A percentile compares a stretch with the other conserved stretches of the same genome.
Evolutionary conservation across 345 rosid species (phyloP).

Genomic region (Zanthoxylum bungeanum): DNA sequence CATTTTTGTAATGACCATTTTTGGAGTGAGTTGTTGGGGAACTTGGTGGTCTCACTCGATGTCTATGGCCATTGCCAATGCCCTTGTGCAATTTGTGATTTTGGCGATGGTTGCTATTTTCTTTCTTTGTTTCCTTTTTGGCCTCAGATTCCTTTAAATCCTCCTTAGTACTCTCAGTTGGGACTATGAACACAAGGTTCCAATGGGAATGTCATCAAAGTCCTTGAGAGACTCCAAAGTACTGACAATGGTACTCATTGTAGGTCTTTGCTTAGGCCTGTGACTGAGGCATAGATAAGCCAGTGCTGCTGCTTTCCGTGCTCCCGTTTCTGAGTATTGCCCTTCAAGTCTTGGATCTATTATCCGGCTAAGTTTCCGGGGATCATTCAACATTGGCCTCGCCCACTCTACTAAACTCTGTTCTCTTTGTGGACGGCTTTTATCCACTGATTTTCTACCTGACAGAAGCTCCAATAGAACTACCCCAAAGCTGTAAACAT

Average conservation of each 20-base stretch:
- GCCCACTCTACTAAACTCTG: slow-evolving; percentile 74
- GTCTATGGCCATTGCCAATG: slow-evolving; percentile 25
- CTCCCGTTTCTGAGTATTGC: slow-evolving; percentile 79
- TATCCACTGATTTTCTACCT: slow-evolving; percentile 60
- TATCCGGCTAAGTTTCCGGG: slow-evolving; percentile 59
- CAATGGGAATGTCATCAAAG: slow-evolving; percentile 47
- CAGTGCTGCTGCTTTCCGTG: slow-evolving; percentile 70
- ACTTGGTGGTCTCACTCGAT: slow-evolving; percentile 24
- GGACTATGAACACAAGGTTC: slow-evolving; percentile 65
- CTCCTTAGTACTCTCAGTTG: slow-evolving; percentile 30
- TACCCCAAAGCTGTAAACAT: slow-evolving; percentile 70
- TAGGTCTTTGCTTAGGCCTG: slow-evolving; percentile 74
- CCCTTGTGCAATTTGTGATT: slow-evolving; percentile 24
- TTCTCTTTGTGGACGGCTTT: slow-evolving; percentile 49
- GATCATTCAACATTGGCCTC: slow-evolving; percentile 57
- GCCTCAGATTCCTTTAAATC: slow-evolving; percentile 25
- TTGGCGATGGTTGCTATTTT: slow-evolving; percentile 30
- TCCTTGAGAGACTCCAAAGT: slow-evolving; percentile 60
- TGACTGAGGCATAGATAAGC: slow-evolving; percentile 81
- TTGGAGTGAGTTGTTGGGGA: slow-evolving; percentile 27
- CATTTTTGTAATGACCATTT: slow-evolving; percentile 29
- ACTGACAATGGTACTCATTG: slow-evolving; percentile 58
- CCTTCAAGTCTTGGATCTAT: slow-evolving; percentile 94
- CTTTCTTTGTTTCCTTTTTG: slow-evolving; percentile 34
- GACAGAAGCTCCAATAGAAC: slow-evolving; percentile 63